These are phyloP conservation scores for Mycena epipterygia DNA, from an alignment of 768 basidiomycete genomes.

Conservation along the genomic window DNA sequence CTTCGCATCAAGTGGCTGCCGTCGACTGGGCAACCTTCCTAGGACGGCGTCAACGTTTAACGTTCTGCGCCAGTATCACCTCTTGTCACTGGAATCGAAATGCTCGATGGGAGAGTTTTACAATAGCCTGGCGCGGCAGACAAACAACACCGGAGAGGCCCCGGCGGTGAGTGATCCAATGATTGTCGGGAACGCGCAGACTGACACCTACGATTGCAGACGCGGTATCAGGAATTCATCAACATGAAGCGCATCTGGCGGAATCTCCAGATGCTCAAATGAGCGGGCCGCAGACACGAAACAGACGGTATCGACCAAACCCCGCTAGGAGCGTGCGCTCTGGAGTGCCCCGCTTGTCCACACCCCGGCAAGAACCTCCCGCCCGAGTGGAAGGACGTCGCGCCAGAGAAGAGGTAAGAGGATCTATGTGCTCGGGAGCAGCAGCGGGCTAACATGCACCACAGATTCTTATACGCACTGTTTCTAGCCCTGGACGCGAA, in stretches of 20 bases:
- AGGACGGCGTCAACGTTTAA: constrained; percentile 13
- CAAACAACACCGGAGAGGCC: neutral
- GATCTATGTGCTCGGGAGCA: too few relatives aligned
- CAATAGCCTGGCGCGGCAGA: constrained; percentile 3
- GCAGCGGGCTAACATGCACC: neutral
- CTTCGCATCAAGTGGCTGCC: constrained; percentile 12
- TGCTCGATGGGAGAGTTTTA: constrained; percentile 18
- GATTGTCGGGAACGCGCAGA: neutral
- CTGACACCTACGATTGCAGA: neutral
- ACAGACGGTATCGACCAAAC: constrained; percentile 31
- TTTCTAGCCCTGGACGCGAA: constrained; percentile 30
- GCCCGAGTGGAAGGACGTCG: constrained; percentile 25
- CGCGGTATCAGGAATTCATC: constrained; percentile 37
- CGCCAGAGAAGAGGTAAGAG: constrained; percentile 2
- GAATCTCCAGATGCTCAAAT: constrained; percentile 40
- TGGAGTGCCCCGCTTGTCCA: constrained; percentile 43
- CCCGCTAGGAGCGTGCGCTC: constrained; percentile 30
- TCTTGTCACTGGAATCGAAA: constrained; percentile 12
- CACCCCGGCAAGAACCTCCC: constrained; percentile 43
- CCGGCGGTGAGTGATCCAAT: constrained; percentile 5
- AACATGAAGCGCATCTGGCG: constrained; percentile 34
- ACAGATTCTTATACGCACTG: constrained; percentile 26
- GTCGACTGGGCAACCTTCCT: constrained; percentile 4
- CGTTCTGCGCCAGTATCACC: constrained; percentile 9
- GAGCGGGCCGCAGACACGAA: constrained; percentile 34